Conservation (phyloP, 2,329 filamentous ascomycete species). For the Talaromyces atroroseus region DNA sequence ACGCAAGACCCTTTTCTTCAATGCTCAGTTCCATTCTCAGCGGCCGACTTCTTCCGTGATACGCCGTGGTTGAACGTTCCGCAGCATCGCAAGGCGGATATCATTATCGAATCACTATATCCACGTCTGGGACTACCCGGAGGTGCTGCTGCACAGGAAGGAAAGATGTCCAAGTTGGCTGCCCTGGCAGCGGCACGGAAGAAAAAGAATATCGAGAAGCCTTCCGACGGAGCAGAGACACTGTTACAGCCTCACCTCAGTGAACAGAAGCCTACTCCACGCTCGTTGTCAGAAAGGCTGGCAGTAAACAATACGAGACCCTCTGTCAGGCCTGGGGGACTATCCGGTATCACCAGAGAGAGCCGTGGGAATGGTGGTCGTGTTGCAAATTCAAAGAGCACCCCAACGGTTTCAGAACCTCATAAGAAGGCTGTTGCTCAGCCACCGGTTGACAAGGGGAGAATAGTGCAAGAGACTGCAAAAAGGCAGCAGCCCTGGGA, state of each 20-base stretch:
- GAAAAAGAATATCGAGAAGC: constrained; percentile 68
- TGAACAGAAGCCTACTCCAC: constrained; percentile 6
- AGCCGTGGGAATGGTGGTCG: constrained; percentile 14
- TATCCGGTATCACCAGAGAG: constrained; percentile 19
- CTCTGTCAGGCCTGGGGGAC: constrained; percentile 20
- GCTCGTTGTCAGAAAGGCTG: constrained; percentile 36
- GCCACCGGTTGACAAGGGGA: constrained; percentile 9
- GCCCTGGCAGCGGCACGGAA: constrained; percentile 80
- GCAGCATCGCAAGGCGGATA: constrained; percentile 54
- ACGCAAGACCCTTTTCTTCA: constrained; percentile 19
- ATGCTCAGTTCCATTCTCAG: constrained; percentile 36
- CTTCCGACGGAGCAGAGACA: neutral
- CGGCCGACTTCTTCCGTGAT: constrained; percentile 67
- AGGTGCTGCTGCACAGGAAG: constrained; percentile 60
- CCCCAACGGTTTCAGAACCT: constrained; percentile 2
- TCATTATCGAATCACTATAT: constrained; percentile 56
- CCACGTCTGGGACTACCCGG: constrained; percentile 68
- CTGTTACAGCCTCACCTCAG: neutral
- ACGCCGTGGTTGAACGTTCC: constrained; percentile 80
- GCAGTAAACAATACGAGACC: constrained; percentile 16
- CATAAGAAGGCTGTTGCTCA: neutral
- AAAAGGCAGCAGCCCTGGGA: constrained; percentile 14
- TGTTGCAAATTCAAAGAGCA: constrained; percentile 16
- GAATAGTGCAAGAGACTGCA: constrained; percentile 11
- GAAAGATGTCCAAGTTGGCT: constrained; percentile 83